A percentile compares a stretch with the other conserved stretches of the same genome.
Evolutionary conservation across 768 basidiomycete genomes (phyloP).

Genomic region (Leccinellum albellum): DNA sequence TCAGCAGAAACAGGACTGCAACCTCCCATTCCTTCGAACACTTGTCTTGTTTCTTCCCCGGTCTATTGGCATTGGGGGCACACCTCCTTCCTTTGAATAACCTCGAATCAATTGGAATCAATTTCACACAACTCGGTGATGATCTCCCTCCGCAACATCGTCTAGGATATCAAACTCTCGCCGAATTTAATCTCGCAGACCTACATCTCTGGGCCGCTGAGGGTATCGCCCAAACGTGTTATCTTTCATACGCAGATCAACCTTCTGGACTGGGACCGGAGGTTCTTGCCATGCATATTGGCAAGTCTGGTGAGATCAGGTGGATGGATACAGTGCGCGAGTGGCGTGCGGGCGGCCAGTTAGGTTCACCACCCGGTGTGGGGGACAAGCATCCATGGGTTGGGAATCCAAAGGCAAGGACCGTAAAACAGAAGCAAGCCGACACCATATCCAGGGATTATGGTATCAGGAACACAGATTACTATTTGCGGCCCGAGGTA

Average conservation of each 20-base stretch:
- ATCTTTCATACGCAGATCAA: slow-evolving; percentile 67
- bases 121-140: slow-evolving; percentile 35
- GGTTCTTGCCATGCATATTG: slow-evolving; percentile 36
- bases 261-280: slow-evolving; percentile 69
- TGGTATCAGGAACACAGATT: slow-evolving; percentile 38
- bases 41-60: slow-evolving; percentile 75
- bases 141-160: slow-evolving; percentile 20
- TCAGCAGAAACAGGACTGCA: slow-evolving; percentile 24
- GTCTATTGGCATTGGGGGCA: slow-evolving; percentile 67
- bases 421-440: slow-evolving; percentile 15
- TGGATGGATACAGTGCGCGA: slow-evolving; percentile 36
- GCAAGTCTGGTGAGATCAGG: slow-evolving; percentile 18
- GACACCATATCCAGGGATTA: slow-evolving; percentile 50
- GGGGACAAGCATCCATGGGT: slow-evolving; percentile 34
- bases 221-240: slow-evolving; percentile 70
- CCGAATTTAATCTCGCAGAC: slow-evolving; percentile 51
- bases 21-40: slow-evolving; percentile 63
- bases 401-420: slow-evolving; percentile 20
- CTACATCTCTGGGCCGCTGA: slow-evolving; percentile 74
- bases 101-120: slow-evolving; percentile 46
- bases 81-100: slow-evolving; percentile 57
- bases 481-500: slow-evolving; percentile 72
- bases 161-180: slow-evolving; percentile 37
- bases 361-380: slow-evolving; percentile 52
- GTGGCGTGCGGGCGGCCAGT: slow-evolving; percentile 47